Conservation (phyloP, 2,329 filamentous ascomycete species). For the Verticillium nubilum region DNA sequence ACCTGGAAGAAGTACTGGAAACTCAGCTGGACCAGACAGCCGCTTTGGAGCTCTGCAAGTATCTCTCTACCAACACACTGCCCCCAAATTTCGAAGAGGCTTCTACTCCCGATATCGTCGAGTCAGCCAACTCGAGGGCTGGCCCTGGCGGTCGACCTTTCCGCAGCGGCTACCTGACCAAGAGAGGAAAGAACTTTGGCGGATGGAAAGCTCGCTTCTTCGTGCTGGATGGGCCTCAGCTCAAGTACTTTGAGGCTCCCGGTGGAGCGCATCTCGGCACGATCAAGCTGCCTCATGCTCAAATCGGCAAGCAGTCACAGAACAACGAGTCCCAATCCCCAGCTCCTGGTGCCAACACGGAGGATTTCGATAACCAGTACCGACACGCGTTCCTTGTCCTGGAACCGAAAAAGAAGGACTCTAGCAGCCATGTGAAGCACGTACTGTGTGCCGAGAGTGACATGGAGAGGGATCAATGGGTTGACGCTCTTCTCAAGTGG, state of each 20-base stretch:
- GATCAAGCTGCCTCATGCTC: constrained; percentile 84
- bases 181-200: constrained; percentile 96
- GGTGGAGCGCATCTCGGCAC: constrained; percentile 87
- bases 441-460: constrained; percentile 96
- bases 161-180: constrained; percentile 89
- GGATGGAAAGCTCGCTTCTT: constrained; percentile 88
- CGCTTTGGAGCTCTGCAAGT: constrained; percentile 78
- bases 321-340: constrained; percentile 57
- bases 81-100: constrained; percentile 57
- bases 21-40: constrained; percentile 72
- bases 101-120: constrained; percentile 21
- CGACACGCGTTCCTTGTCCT: constrained; percentile 92
- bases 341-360: constrained; percentile 46
- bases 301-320: constrained; percentile 88
- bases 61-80: constrained; percentile 67
- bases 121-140: constrained; percentile 32
- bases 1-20: constrained; percentile 80
- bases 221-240: constrained; percentile 50
- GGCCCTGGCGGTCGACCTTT: constrained; percentile 62
- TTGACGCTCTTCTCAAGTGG: constrained; percentile 82
- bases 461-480: constrained; percentile 87
- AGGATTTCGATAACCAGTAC: constrained; percentile 88
- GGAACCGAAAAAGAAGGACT: constrained; percentile 95
- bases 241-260: constrained; percentile 89
- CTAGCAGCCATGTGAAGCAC: constrained; percentile 79